Evolutionary conservation across 495 filamentous ascomycete species (phyloP).

Genomic region (Penicillium paxilli): DNA sequence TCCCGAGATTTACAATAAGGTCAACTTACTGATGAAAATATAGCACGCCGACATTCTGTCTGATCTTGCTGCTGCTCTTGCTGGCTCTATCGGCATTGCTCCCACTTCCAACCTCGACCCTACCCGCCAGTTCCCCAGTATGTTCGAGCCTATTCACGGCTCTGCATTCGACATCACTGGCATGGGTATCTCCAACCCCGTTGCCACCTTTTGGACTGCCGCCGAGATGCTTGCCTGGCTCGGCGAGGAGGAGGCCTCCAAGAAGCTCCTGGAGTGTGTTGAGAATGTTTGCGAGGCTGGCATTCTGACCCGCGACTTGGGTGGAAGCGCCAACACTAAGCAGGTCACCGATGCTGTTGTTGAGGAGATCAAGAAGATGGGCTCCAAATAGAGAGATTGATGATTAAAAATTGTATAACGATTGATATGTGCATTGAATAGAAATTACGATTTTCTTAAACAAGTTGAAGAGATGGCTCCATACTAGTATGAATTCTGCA

Average conservation of each 20-base stretch:
- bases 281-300: constrained; percentile 61
- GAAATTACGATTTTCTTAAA: not conserved
- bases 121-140: constrained; percentile 57
- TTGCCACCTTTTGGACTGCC: constrained; percentile 69
- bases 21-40: not conserved
- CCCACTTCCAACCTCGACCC: constrained; percentile 67
- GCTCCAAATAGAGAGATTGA: constrained; percentile 5
- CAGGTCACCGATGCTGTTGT: constrained; percentile 65
- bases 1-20: not conserved
- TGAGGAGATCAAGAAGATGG: constrained; percentile 50
- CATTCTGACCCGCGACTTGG: constrained; percentile 61
- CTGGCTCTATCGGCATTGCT: constrained; percentile 57
- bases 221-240: constrained; percentile 70
- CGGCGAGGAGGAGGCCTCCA: constrained; percentile 54
- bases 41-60: constrained; percentile 59
- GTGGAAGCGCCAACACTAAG: constrained; percentile 53
- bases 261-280: constrained; percentile 56
- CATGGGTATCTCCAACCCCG: constrained; percentile 69
- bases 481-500: too few species aligned
- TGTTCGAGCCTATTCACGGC: constrained; percentile 71
- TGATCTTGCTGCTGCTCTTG: constrained; percentile 57
- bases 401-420: not conserved
- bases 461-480: too few species aligned
- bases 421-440: constrained; percentile 1
- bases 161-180: constrained; percentile 73